Conservation (phyloP, 129 eudicot species). For the Ambrosia trifida region DNA sequence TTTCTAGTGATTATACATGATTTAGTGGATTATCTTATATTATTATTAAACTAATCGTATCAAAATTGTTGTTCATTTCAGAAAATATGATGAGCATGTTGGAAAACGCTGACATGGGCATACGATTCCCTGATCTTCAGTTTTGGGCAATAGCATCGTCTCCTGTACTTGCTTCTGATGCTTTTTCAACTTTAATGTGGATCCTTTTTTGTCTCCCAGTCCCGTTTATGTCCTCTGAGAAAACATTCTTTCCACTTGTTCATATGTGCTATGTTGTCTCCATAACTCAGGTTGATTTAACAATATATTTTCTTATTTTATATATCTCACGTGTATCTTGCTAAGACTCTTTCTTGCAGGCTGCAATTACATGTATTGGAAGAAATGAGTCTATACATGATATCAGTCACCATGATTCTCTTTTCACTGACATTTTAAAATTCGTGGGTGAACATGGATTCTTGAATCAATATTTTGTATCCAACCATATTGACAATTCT, state of each 20-base stretch:
- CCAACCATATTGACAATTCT: constrained; percentile 45
- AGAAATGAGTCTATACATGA: constrained; percentile 36
- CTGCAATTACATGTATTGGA: constrained; percentile 45
- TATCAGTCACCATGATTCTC: constrained; percentile 41
- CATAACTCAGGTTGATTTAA: constrained; percentile 60
- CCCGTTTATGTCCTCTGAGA: constrained; percentile 66
- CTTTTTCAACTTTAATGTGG: constrained; percentile 96
- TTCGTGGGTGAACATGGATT: constrained; percentile 41
- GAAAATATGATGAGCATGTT: constrained; percentile 63
- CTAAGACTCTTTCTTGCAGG: constrained; percentile 46
- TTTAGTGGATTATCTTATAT: neutral
- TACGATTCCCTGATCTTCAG: constrained; percentile 61
- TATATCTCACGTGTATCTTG: neutral
- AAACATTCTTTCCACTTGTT: constrained; percentile 71
- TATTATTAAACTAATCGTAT: constrained; percentile 8
- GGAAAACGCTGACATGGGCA: constrained; percentile 63
- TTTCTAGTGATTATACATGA: neutral
- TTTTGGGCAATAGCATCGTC: constrained; percentile 73
- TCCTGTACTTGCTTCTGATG: constrained; percentile 80
- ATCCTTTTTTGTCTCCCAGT: constrained; percentile 80
- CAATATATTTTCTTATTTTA: neutral
- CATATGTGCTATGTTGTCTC: constrained; percentile 70
- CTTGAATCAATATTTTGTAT: constrained; percentile 45
- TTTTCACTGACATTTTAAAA: constrained; percentile 61
- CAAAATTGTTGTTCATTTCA: constrained; percentile 11